These are phyloP conservation scores for Penicillium sp. DNA, from an alignment of 2,329 filamentous ascomycete species.

Conservation along the genomic window DNA sequence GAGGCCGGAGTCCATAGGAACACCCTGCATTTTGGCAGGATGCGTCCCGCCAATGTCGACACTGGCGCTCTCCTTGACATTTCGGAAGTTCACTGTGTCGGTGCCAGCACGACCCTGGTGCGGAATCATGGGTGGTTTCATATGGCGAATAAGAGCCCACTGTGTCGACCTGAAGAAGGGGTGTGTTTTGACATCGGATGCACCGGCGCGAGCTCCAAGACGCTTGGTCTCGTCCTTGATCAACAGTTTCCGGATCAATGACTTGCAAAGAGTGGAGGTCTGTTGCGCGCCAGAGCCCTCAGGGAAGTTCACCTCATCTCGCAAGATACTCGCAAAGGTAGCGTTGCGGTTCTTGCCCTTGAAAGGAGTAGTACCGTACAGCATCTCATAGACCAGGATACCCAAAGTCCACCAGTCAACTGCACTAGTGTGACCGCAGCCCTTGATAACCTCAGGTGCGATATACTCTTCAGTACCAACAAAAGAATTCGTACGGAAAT, in stretches of 20 bases:
- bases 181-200: slow-evolving; percentile 94
- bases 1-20: slow-evolving; percentile 83
- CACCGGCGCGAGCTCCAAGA: slow-evolving; percentile 89
- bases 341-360: slow-evolving; percentile 99
- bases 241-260: slow-evolving; percentile 89
- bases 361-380: slow-evolving; percentile 97
- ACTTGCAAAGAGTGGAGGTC: slow-evolving; percentile 95
- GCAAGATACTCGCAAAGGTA: slow-evolving; percentile 94
- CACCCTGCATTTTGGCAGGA: slow-evolving; percentile 65
- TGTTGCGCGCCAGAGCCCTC: slow-evolving; percentile 82
- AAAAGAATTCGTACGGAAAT: slow-evolving; percentile 98
- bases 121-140: slow-evolving; percentile 96
- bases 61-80: slow-evolving; percentile 95
- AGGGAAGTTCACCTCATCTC: slow-evolving; percentile 94
- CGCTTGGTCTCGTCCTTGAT: slow-evolving; percentile 98
- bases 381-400: slow-evolving; percentile 97
- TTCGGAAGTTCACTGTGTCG: slow-evolving; percentile 96
- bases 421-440: slow-evolving; percentile 95
- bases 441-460: slow-evolving; percentile 97
- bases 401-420: slow-evolving; percentile 99
- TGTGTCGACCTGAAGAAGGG: slow-evolving; percentile 95
- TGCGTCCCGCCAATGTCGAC: slow-evolving; percentile 67
- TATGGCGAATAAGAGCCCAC: slow-evolving; percentile 95
- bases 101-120: slow-evolving; percentile 80
- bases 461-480: slow-evolving; percentile 99